Evolutionary conservation across 2,329 filamentous ascomycete genomes (phyloP), one percentile per base, ranked within the genome.

Genomic region (Beauveria sp.): DNA sequence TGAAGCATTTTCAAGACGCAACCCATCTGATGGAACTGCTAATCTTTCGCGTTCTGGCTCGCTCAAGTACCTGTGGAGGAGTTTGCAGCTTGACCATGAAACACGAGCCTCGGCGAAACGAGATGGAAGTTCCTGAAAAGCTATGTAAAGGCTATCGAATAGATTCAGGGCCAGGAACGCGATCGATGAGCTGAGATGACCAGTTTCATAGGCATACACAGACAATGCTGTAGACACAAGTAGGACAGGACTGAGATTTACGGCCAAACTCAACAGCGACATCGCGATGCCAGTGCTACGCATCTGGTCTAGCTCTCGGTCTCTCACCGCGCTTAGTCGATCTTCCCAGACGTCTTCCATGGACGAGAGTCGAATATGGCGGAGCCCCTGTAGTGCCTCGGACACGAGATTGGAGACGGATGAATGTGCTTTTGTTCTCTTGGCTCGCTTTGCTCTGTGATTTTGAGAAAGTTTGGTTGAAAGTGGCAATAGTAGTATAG

Each of bases 331-430:
- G 16, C 46, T 12, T 2, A 63, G 40, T 20, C 46, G 30, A 24
- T n/a, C 14, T 34, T 63, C 18, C 63, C 61, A 64, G 10, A 55
- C 14, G 2, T 24, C 47, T 40, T 64, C 63, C 58, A 58, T 50
- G 7, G 63, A 64, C 9, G 61, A 61, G 9, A 64, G 57, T 3
- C 63, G 57, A 47, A 64, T 64, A 26, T 61, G 49, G 3, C 61
- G 61, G 18, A 64, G 61, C n/a, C 53, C 43, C 22, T 58, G 46
- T n/a, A 62, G 18, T 18, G 58, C 52, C n/a, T 64, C 61, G 2
- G 43, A 49, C 10, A 49, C 28, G 18, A 58, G 55, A 10, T 49
- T 58, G 8, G 55, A 58, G 6, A 58, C 16, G 26, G 45, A n/a
- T 1, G 45, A 49, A 6, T 58, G 55, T 4, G 55, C 55, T 28